Evolutionary conservation across 306 rosid species (phyloP).

Genomic region (Sechiopsis laciniata): DNA sequence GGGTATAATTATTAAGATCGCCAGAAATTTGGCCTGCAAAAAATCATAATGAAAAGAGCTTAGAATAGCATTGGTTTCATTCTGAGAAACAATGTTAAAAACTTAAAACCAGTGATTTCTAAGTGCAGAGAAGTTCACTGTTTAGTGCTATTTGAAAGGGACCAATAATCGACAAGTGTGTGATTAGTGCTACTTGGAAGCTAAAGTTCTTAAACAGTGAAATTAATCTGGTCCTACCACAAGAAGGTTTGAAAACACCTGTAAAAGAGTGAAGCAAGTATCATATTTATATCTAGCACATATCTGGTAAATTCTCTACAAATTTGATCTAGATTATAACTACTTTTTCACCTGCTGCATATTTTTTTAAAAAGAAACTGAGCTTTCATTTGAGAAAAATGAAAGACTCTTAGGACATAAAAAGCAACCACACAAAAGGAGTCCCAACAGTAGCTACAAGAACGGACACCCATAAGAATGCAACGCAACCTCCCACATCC

Average conservation of each 20-base stretch:
- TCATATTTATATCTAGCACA: neutral
- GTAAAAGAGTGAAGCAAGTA: neutral
- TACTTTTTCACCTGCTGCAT: neutral
- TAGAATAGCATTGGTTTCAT: constrained; percentile 1
- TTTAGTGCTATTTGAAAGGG: neutral
- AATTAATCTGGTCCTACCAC: neutral
- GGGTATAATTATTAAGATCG: constrained; percentile 65
- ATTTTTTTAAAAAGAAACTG: neutral
- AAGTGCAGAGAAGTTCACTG: neutral
- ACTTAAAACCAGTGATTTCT: neutral
- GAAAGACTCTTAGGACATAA: no score
- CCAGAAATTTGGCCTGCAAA: constrained; percentile 85
- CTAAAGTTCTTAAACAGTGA: neutral
- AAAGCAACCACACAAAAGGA: no score
- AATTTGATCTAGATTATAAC: neutral
- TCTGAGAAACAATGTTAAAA: constrained; percentile 11
- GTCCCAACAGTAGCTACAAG: no score
- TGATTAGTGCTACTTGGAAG: neutral
- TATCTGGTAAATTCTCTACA: neutral
- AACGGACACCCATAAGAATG: no score
- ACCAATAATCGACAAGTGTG: neutral
- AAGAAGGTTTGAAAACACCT: constrained; percentile 1
- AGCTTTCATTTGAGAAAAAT: no score
- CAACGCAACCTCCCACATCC: no score
- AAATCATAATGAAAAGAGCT: constrained; percentile 23